A percentile compares a stretch with the other conserved stretches of the same genome.
Conservation (phyloP, 179 eudicot species). For the Pouteria campechiana region DNA sequence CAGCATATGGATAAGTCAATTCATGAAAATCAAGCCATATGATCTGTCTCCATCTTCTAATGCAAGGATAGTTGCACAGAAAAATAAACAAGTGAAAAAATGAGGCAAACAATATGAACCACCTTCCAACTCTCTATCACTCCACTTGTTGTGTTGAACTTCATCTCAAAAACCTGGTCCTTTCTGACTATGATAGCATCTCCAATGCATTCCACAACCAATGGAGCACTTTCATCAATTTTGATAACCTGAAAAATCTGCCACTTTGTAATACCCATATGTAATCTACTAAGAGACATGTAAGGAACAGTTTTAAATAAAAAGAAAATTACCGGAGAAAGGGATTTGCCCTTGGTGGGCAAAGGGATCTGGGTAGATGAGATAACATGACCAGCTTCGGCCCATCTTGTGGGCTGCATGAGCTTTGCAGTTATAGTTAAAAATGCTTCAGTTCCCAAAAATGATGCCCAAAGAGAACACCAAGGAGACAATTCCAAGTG, state of each 20-base stretch:
- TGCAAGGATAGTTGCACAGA: too few species aligned
- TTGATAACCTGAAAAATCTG: slow-evolving; percentile 37
- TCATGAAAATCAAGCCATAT: too few species aligned
- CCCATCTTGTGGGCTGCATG: slow-evolving; percentile 60
- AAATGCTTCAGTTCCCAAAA: slow-evolving; percentile 50
- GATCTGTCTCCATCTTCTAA: too few species aligned
- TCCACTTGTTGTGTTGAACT: slow-evolving; percentile 49
- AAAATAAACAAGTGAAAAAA: background rate
- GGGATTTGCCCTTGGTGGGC: slow-evolving; percentile 42
- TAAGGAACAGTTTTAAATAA: too few species aligned
- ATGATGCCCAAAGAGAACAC: slow-evolving; percentile 50
- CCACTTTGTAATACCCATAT: too few species aligned
- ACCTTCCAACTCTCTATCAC: slow-evolving; percentile 86
- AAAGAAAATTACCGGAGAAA: slow-evolving; percentile 37
- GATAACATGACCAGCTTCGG: slow-evolving; percentile 64
- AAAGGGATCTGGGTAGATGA: slow-evolving; percentile 67
- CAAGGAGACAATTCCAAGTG: slow-evolving; percentile 68
- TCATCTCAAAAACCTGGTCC: slow-evolving; percentile 44
- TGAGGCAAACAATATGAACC: slow-evolving; percentile 13
- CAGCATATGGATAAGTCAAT: too few species aligned
- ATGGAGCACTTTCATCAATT: slow-evolving; percentile 14
- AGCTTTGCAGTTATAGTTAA: slow-evolving; percentile 59
- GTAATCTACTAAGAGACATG: too few species aligned
- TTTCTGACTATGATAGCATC: slow-evolving; percentile 34
- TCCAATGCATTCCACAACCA: slow-evolving; percentile 38